Percentiles rank a stretch among this genome's conserved stretches.
phyloP scores from a whole-genome alignment of 2,329 filamentous ascomycete genomes.

The Fusarium nygamai region DNA sequence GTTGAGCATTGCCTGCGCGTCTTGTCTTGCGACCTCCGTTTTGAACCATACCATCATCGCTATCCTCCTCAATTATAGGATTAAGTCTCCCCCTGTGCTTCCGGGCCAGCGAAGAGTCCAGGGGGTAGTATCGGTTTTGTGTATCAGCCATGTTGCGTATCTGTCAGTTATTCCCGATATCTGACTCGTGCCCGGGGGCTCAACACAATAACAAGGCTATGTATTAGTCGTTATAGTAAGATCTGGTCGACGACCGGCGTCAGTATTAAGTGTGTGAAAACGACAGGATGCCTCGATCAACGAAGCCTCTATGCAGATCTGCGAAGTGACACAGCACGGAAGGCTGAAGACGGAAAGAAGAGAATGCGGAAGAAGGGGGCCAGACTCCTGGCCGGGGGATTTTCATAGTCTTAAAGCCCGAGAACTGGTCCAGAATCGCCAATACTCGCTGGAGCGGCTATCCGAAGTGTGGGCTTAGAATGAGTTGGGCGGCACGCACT shows the following conservation, averaged over 20 bases:
- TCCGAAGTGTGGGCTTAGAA: conserved; percentile 17
- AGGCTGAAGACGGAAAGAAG: conserved; percentile 48
- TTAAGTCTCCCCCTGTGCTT: conserved; percentile 65
- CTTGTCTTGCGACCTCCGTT: conserved; percentile 38
- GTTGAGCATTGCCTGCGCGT: conserved; percentile 50
- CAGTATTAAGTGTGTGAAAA: conserved; percentile 45
- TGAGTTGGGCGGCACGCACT: conserved; percentile 39
- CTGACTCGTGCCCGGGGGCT: conserved; percentile 29
- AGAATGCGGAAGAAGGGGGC: conserved; percentile 47
- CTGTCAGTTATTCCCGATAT: conserved; percentile 47
- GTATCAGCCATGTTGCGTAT: conserved; percentile 59
- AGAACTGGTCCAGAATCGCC: conserved; percentile 28
- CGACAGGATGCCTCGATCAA: conserved; percentile 58
- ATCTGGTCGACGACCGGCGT: conserved; percentile 51
- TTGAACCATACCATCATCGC: conserved; percentile 50
- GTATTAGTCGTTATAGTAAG: conserved; percentile 40
- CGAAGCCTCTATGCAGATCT: conserved; percentile 50
- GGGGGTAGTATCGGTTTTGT: conserved; percentile 53
- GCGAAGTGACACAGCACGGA: conserved; percentile 42
- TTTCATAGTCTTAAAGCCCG: conserved; percentile 43
- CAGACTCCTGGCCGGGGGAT: conserved; percentile 44
- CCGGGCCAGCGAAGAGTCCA: conserved; percentile 66
- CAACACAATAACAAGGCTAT: conserved; percentile 24
- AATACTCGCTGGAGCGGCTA: conserved; percentile 41
- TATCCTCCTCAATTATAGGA: conserved; percentile 71